Conservation (phyloP, 108 stramenopile genomes). For the Cylindrotheca fusiformis region DNA sequence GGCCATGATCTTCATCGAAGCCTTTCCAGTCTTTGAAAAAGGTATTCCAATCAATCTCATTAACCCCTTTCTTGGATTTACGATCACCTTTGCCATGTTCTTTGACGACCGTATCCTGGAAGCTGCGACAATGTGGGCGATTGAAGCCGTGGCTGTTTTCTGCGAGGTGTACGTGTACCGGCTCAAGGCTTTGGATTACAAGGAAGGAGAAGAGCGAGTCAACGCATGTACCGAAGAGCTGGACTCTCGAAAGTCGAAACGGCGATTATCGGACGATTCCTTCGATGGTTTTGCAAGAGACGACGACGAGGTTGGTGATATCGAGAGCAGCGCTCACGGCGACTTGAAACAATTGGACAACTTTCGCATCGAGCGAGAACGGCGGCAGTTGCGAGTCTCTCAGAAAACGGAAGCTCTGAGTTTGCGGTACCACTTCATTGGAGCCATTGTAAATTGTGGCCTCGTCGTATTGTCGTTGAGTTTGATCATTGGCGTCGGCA, state of each 20-base stretch:
- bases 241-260: background rate
- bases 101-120: slow-evolving; percentile 31
- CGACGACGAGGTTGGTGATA: background rate
- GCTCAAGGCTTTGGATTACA: slow-evolving; percentile 15
- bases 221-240: slow-evolving; percentile 13
- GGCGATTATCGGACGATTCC: background rate
- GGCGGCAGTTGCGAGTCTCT: slow-evolving; percentile 23
- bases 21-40: slow-evolving; percentile 30
- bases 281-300: background rate
- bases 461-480: slow-evolving; percentile 24
- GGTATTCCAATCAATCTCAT: slow-evolving; percentile 34
- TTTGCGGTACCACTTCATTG: slow-evolving; percentile 24
- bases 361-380: slow-evolving; percentile 22
- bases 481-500: slow-evolving; percentile 26
- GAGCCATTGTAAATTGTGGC: slow-evolving; percentile 17
- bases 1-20: slow-evolving; percentile 26
- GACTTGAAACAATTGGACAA: slow-evolving; percentile 2
- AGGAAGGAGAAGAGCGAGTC: slow-evolving; percentile 5
- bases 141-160: slow-evolving; percentile 29
- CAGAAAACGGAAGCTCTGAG: slow-evolving; percentile 9
- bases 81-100: slow-evolving; percentile 45
- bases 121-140: slow-evolving; percentile 37
- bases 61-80: slow-evolving; percentile 36
- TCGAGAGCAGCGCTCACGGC: background rate
- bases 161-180: slow-evolving; percentile 30